Base-by-base conservation (phyloP, 768 basidiomycete genomes). In the Epithele typhae region DNA sequence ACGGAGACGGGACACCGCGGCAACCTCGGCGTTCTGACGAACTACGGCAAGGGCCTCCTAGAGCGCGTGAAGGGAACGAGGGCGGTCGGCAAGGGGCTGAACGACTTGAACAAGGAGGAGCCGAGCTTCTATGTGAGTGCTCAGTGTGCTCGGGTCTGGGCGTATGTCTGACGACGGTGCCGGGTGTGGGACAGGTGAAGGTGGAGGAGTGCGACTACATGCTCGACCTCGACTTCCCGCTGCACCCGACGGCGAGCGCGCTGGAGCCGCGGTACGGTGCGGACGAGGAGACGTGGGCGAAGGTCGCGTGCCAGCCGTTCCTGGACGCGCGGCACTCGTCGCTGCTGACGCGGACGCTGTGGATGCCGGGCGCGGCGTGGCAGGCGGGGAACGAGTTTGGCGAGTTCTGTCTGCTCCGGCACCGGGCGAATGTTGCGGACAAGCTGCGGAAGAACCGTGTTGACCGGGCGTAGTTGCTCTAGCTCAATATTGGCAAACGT, bases 91-190 rank as follows among this genome's bases (percentile, higher is more conserved):
- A 40, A 64, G 4, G 85, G 81, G 15, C 69, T 94, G 64, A 99
- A 99, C 63, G 93, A 96, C 59, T 64, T 88, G 46, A 99, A 99
- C 66, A 71, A 71, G 52, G 92, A 94, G 59, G 86, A 85, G 54
- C 58, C 64, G 0, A 80, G 79, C 33, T 84, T 82, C 54, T 94
- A 92, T 66, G 95, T 96, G 60, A 61, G 82, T 65, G 15, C 34
- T 25, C 38, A 25, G 12, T n/a, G n/a, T n/a, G 27, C 27, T 30
- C 18, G 25, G 43, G 35, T 39, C 21, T 35, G 22, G 8, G 23
- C 32, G 49, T 44, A 36, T n/a, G n/a, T 33, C 40, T 50, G 40
- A 45, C 42, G 37, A 42, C 11, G 35, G 8, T 36, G 7, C 8
- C 18, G n/a, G 9, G 12, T 18, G 32, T 34, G 32, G n/a, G 47